Conservation (phyloP, 768 basidiomycete genomes). For the Brasilioporus rufonigricans region DNA sequence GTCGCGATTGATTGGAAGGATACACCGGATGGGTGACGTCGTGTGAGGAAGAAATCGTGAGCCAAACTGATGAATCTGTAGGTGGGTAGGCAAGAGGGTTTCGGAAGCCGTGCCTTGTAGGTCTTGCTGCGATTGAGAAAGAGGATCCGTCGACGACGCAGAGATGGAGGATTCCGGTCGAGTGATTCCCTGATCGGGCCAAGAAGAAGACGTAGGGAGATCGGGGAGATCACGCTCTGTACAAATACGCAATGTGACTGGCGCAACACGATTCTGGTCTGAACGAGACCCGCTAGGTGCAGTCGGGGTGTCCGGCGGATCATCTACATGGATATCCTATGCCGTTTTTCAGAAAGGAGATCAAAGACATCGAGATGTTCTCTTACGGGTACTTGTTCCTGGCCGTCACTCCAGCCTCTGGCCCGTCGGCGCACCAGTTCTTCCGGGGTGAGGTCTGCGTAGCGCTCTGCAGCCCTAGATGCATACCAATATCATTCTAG, state of each 20-base stretch:
- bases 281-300: slow-evolving; percentile 4
- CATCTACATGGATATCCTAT: slow-evolving; percentile 18
- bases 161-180: slow-evolving; percentile 11
- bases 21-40: slow-evolving; percentile 68
- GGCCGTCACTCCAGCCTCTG: slow-evolving; percentile 68
- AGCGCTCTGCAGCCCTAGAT: slow-evolving; percentile 79
- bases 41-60: slow-evolving; percentile 84
- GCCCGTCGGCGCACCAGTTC: slow-evolving; percentile 54
- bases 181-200: slow-evolving; percentile 1
- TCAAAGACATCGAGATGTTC: not conserved
- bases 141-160: slow-evolving; percentile 24
- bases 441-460: slow-evolving; percentile 60
- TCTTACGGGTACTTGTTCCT: slow-evolving; percentile 15
- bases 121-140: slow-evolving; percentile 31
- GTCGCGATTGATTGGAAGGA: slow-evolving; percentile 67
- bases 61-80: slow-evolving; percentile 75
- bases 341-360: slow-evolving; percentile 4
- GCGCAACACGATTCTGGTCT: slow-evolving; percentile 12
- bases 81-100: slow-evolving; percentile 58
- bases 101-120: slow-evolving; percentile 42
- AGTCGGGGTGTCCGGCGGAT: not conserved
- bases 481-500: not conserved
- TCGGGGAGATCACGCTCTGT: slow-evolving; percentile 38
- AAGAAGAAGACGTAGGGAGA: slow-evolving; percentile 15
- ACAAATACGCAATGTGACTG: slow-evolving; percentile 40